A percentile compares a stretch with the other conserved stretches of the same genome.
Conservation (phyloP, 139 green algal genomes). For the Auxenochlorella protothecoides region DNA sequence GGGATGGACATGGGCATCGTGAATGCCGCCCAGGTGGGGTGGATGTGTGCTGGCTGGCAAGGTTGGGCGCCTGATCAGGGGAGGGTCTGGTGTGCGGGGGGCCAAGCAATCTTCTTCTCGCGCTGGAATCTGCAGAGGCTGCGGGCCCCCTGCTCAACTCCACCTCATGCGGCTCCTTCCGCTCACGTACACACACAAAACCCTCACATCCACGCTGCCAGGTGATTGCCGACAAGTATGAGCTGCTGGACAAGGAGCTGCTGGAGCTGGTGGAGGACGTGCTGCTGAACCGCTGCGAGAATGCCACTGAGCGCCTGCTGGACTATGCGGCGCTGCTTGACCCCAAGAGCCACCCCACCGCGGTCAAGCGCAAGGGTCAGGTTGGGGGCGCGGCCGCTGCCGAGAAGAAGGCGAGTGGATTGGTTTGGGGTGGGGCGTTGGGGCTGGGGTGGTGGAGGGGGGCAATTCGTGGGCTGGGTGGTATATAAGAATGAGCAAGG, state of each 20-base stretch:
- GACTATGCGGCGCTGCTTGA: constrained; percentile 83
- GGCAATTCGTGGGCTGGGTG: background rate
- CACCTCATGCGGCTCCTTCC: too few relatives aligned
- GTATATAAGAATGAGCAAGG: background rate
- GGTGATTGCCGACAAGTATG: constrained; percentile 88
- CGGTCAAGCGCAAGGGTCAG: constrained; percentile 56
- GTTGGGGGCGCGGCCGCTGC: background rate
- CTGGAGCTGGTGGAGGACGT: constrained; percentile 94
- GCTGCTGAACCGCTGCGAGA: constrained; percentile 92
- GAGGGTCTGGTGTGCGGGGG: too few relatives aligned
- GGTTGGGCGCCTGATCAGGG: too few relatives aligned
- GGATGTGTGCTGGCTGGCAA: too few relatives aligned
- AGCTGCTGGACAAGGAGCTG: constrained; percentile 97
- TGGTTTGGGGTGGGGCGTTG: background rate
- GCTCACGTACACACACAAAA: too few relatives aligned
- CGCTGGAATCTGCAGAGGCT: too few relatives aligned
- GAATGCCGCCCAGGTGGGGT: constrained; percentile 72
- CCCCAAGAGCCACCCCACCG: constrained; percentile 85
- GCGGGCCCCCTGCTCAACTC: too few relatives aligned
- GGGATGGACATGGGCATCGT: constrained; percentile 99
- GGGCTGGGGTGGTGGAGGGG: background rate
- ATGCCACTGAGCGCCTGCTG: constrained; percentile 92
- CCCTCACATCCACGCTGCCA: constrained; percentile 11
- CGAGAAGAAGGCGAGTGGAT: constrained; percentile 2
- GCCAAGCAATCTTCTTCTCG: too few relatives aligned